Conservation (phyloP, 2,329 filamentous ascomycete species). For the Hypoxylon sp. region DNA sequence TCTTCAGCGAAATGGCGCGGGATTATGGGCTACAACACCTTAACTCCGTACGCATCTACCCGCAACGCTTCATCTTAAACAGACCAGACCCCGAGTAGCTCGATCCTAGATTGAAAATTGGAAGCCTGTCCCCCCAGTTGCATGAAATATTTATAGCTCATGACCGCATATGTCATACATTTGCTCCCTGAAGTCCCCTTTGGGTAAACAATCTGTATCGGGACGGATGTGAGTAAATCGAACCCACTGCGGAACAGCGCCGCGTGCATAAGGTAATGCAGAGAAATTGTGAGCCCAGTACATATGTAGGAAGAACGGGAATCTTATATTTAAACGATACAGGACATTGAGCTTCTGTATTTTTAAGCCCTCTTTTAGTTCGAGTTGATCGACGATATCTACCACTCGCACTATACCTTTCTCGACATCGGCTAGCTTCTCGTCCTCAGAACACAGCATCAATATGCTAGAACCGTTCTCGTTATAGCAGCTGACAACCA, state of each 20-base stretch:
- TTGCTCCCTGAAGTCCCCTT: constrained; percentile 2
- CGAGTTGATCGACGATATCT: not conserved
- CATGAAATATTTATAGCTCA: constrained; percentile 21
- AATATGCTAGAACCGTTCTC: not conserved
- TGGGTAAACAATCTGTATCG: constrained; percentile 13
- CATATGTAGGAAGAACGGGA: not conserved
- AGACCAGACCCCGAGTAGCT: not conserved
- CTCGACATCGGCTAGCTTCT: not conserved
- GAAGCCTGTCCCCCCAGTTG: not conserved
- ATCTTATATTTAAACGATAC: not conserved
- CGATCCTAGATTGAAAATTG: too few relatives aligned
- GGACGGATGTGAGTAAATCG: not conserved
- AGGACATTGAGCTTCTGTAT: not conserved
- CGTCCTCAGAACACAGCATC: not conserved
- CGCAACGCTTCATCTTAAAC: not conserved
- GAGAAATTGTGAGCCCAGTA: not conserved
- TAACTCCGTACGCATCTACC: constrained; percentile 25
- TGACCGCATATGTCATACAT: constrained; percentile 6
- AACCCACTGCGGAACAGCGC: not conserved
- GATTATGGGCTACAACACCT: constrained; percentile 21
- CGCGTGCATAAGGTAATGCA: not conserved
- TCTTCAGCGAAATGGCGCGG: constrained; percentile 9
- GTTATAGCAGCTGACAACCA: not conserved
- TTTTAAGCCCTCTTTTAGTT: not conserved
- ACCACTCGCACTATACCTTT: too few relatives aligned